A percentile compares a stretch with the other conserved stretches of the same genome.
These are phyloP conservation scores for Amanita thiersii DNA, from an alignment of 768 basidiomycete genomes.

Conservation along the genomic window DNA sequence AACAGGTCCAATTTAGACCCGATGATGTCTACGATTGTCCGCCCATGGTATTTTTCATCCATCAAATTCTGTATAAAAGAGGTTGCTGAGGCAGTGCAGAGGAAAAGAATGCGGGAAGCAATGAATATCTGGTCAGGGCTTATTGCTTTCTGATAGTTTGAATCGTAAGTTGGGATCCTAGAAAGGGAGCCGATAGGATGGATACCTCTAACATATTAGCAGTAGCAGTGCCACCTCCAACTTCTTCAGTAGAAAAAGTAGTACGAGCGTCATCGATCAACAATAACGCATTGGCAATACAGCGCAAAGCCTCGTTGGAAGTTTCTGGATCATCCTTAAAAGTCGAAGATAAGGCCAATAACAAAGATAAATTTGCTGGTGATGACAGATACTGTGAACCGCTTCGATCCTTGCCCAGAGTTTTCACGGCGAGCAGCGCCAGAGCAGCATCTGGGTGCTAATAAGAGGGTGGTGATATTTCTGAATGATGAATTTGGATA, in stretches of 20 bases:
- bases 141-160: conserved; percentile 45
- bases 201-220: conserved; percentile 35
- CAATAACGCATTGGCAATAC: conserved; percentile 73
- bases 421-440: conserved; percentile 67
- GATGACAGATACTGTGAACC: conserved; percentile 58
- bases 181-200: neutral
- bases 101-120: conserved; percentile 68
- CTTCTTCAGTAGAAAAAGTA: conserved; percentile 47
- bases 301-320: conserved; percentile 62
- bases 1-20: conserved; percentile 53
- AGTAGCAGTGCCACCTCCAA: conserved; percentile 60
- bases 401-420: conserved; percentile 60
- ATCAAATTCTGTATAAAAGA: conserved; percentile 52
- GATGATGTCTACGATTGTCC: conserved; percentile 57
- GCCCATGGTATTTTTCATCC: conserved; percentile 51
- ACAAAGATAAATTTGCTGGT: conserved; percentile 43
- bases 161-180: conserved; percentile 9
- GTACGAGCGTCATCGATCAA: conserved; percentile 55
- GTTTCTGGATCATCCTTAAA: conserved; percentile 55
- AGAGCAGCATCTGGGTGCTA: conserved; percentile 49
- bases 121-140: conserved; percentile 63
- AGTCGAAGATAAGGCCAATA: conserved; percentile 42
- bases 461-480: neutral
- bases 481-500: neutral
- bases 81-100: conserved; percentile 50